Evolutionary conservation across 1,284 basidiomycete genomes (phyloP), one percentile per base, ranked within the genome.

Genomic region (Leccinum brunneo-olivaceum): DNA sequence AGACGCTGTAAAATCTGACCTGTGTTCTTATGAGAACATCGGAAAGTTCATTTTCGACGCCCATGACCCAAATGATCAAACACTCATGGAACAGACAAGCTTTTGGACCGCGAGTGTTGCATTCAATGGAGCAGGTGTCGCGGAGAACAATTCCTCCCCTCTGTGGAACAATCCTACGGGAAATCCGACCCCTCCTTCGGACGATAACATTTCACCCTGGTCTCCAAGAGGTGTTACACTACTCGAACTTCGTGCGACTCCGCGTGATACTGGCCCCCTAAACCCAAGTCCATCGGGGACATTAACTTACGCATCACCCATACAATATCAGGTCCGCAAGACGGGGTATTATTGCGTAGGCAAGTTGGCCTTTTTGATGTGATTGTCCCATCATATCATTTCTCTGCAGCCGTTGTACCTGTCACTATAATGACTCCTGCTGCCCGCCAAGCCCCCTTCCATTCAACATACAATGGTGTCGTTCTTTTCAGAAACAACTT

Each of bases 341-440:
- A 91, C 88, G 3, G 95, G 94, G 2, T 98, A 96, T 64, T 98
- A 96, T 63, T 98, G 94, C 63, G 84, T 95, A 54, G 92, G 90
- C 80, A 64, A 67, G 81, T 70, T 32, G 2, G 14, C 33, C n/a
- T 14, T 34, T 43, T 38, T 16, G 39, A 19, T 34, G n/a, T 29
- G 14, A 16, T 6, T 29, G 41, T 34, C 42, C 16, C 36, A 21
- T 57, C 14, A 51, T 47, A 43, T 45, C 15, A 10, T 36, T 42
- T 45, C 18, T 24, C 34, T 8, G 21, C 53, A 91, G 90, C 88
- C 33, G 78, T 90, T 43, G 78, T 96, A 18, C 92, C 93, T 38
- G 77, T 95, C 23, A 90, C 90, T 6, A 74, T 89, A 12, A 58
- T 75, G 49, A 57, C 62, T 24, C 53, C 53, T 20, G n/a, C 43